Conservation (phyloP, 2,329 filamentous ascomycete species). For the Seiridium cupressi region DNA sequence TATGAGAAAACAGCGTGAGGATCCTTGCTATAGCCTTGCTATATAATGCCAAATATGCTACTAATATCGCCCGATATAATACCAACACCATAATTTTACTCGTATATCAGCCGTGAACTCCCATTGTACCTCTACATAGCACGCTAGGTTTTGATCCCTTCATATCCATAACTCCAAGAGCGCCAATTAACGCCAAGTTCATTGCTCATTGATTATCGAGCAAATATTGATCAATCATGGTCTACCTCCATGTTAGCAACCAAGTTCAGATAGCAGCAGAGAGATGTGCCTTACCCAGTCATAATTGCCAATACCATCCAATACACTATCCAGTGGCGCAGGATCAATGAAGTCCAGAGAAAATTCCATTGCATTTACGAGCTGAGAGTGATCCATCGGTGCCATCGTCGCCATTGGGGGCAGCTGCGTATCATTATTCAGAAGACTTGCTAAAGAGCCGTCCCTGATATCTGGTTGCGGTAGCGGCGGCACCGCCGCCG, state of each 20-base stretch:
- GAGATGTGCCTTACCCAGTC: constrained; percentile 36
- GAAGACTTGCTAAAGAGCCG: constrained; percentile 27
- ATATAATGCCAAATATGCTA: too few relatives aligned
- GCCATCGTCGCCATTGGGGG: constrained; percentile 12
- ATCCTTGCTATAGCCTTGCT: too few relatives aligned
- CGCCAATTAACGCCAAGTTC: background rate
- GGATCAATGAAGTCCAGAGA: constrained; percentile 29
- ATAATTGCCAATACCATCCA: constrained; percentile 29
- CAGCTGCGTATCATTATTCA: constrained; percentile 28
- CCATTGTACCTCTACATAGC: too few relatives aligned
- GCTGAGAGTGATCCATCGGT: constrained; percentile 20
- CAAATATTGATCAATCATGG: constrained; percentile 27
- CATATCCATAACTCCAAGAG: too few relatives aligned
- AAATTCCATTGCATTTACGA: constrained; percentile 22
- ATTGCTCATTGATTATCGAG: background rate
- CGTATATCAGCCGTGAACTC: too few relatives aligned
- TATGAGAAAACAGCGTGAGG: too few relatives aligned
- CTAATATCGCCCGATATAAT: too few relatives aligned
- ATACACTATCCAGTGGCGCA: constrained; percentile 34
- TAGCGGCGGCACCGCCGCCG: constrained; percentile 15
- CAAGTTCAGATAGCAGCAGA: background rate
- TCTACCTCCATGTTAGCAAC: constrained; percentile 13
- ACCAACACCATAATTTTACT: too few relatives aligned
- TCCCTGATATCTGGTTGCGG: constrained; percentile 25
- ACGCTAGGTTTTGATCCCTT: too few relatives aligned